A percentile compares a stretch with the other conserved stretches of the same genome.
phyloP scores from a whole-genome alignment of 2,329 filamentous ascomycete genomes.

The Aureobasidium zeae region DNA sequence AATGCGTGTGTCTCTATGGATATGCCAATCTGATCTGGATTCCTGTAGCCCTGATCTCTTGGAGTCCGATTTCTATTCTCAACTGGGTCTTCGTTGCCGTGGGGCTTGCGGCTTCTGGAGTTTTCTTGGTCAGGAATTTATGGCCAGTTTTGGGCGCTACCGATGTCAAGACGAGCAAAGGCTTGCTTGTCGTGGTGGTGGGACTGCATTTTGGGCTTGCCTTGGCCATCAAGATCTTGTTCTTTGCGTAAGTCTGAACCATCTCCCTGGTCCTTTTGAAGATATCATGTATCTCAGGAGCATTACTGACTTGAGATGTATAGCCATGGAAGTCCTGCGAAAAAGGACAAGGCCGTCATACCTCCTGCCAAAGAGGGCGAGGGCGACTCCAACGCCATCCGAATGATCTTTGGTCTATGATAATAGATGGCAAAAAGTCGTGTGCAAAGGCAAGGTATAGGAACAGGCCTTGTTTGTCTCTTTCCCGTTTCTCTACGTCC shows the following conservation, averaged over 20 bases:
- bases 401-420: slow-evolving; percentile 12
- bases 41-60: slow-evolving; percentile 81
- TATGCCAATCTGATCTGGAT: slow-evolving; percentile 98
- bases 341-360: slow-evolving; percentile 12
- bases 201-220: slow-evolving; percentile 80
- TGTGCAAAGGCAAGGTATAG: too few relatives aligned
- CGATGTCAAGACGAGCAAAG: slow-evolving; percentile 83
- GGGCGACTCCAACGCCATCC: slow-evolving; percentile 4
- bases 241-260: slow-evolving; percentile 71
- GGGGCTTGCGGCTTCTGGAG: slow-evolving; percentile 72
- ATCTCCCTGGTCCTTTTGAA: neutral
- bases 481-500: too few relatives aligned
- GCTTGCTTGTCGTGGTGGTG: slow-evolving; percentile 74
- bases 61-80: slow-evolving; percentile 70
- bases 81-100: slow-evolving; percentile 92
- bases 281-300: neutral
- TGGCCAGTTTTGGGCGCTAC: slow-evolving; percentile 86
- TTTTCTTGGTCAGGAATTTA: slow-evolving; percentile 75
- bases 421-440: too few relatives aligned
- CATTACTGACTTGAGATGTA: neutral
- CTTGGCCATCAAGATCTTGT: slow-evolving; percentile 90
- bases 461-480: too few relatives aligned
- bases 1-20: slow-evolving; percentile 92
- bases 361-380: neutral
- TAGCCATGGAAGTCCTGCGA: slow-evolving; percentile 14